Evolutionary conservation across 2,329 filamentous ascomycete genomes (phyloP), one percentile per base, ranked within the genome.

Genomic region (Colletotrichum sp.): DNA sequence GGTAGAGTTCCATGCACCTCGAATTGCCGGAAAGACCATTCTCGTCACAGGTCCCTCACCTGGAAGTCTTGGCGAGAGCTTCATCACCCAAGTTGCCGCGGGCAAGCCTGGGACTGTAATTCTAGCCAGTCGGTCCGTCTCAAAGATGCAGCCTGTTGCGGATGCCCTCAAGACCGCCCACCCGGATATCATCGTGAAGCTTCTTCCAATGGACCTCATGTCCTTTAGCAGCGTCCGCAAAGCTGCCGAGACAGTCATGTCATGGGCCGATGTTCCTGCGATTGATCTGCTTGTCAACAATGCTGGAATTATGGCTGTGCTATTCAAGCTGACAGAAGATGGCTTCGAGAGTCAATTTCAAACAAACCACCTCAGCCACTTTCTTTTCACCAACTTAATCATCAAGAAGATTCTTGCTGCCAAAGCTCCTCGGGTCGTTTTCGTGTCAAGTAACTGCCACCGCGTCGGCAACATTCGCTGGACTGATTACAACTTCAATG

Each of bases 401-500:
- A 80, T 84, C 68, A 75, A 77, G 3, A 84, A 83, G 71, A 67
- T 83, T 1, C 68, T 83, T 0, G 77, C 79, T 1, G 63, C 83
- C 5, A 28, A 79, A n/a, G 72, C 77, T 34, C 79, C 83, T 0
- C 80, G 86, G 0, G 75, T 90, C 7, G 84, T 90, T 28, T 87
- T 85, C 75, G 80, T 89, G 5, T 36, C 60, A 2, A 64, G 60
- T 34, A 0, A 0, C 4, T 1, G 0, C 13, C 16, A 89, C 77
- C 81, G 84, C 7, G 64, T 89, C 14, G 80, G 81, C 3, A 84
- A 84, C 2, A 79, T 89, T 24, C 81, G 86, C 4, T 88, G 85
- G 71, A 81, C 82, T 57, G 87, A 89, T 77, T 84, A 82, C 30
- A 86, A 87, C 34, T 88, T 89, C 76, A 80, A 83, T 16, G 82